These are phyloP conservation scores for Pichia sp. DNA, from an alignment of 1,139 yeast species.

Conservation along the genomic window DNA sequence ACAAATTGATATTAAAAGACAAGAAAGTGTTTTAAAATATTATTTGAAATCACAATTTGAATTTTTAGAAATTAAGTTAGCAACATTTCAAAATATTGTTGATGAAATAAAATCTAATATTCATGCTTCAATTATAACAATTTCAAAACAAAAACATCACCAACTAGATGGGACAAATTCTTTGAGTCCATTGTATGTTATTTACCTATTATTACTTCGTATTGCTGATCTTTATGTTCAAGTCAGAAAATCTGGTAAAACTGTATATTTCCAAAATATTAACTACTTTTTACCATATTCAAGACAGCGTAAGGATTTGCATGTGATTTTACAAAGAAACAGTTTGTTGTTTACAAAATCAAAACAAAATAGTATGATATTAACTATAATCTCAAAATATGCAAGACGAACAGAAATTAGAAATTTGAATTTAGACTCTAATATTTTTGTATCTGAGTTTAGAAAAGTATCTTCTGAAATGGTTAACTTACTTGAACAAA, in stretches of 20 bases:
- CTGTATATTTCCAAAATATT: conserved; percentile 25
- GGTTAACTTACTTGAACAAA: conserved; percentile 20
- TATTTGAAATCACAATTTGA: conserved; percentile 12
- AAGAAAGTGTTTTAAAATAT: conserved; percentile 12
- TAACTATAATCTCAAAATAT: conserved; percentile 45
- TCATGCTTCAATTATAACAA: conserved; percentile 11
- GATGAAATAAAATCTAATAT: conserved; percentile 13
- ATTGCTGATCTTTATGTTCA: conserved; percentile 29
- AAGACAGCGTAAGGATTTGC: conserved; percentile 19
- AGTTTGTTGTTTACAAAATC: conserved; percentile 41
- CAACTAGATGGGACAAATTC: neutral
- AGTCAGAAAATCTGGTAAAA: conserved; percentile 27
- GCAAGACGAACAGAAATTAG: conserved; percentile 39
- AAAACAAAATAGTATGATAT: conserved; percentile 46
- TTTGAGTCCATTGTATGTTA: conserved; percentile 19
- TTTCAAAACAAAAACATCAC: neutral
- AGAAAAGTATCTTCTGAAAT: conserved; percentile 25
- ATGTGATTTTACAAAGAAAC: conserved; percentile 32
- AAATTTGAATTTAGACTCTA: conserved; percentile 7
- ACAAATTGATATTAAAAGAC: conserved; percentile 5
- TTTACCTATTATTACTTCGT: conserved; percentile 22
- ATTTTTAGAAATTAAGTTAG: conserved; percentile 8
- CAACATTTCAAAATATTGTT: conserved; percentile 10
- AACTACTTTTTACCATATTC: conserved; percentile 24
- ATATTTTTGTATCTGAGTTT: conserved; percentile 35